Percentiles rank a stretch among this genome's conserved stretches.
Evolutionary conservation across 2,329 filamentous ascomycete genomes (phyloP).

Genomic region (Trichoderma lentiforme): DNA sequence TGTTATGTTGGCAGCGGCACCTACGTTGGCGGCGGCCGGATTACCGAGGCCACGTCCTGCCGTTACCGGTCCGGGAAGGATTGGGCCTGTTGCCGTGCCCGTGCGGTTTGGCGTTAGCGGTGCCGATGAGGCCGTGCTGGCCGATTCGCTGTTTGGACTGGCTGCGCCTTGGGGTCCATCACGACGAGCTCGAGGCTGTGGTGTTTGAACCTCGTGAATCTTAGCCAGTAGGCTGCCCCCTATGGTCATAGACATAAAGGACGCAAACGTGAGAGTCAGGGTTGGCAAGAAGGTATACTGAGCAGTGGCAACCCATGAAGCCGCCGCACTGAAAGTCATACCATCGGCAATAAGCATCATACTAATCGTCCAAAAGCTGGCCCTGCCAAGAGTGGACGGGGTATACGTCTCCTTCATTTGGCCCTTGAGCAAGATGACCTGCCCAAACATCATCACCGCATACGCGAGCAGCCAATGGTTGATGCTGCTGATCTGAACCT

Average conservation of each 20-base stretch:
- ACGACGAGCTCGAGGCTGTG: slow-evolving; percentile 52
- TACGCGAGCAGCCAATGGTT: slow-evolving; percentile 59
- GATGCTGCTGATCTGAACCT: slow-evolving; percentile 54
- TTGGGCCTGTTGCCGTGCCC: slow-evolving; percentile 24
- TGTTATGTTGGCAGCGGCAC: slow-evolving; percentile 44
- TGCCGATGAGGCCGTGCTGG: slow-evolving; percentile 26
- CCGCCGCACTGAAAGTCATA: slow-evolving; percentile 55
- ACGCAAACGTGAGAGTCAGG: slow-evolving; percentile 48
- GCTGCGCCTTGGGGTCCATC: slow-evolving; percentile 29
- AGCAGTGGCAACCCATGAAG: slow-evolving; percentile 54
- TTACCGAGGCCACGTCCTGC: slow-evolving; percentile 26
- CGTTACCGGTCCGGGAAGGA: slow-evolving; percentile 43
- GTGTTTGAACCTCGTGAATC: slow-evolving; percentile 56
- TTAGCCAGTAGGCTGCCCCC: slow-evolving; percentile 57
- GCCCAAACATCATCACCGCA: slow-evolving; percentile 55
- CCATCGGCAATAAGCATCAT: slow-evolving; percentile 63
- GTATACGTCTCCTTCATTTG: slow-evolving; percentile 66
- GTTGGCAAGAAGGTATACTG: slow-evolving; percentile 56
- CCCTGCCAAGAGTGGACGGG: slow-evolving; percentile 62
- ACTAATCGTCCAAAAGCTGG: slow-evolving; percentile 61
- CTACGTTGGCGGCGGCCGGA: slow-evolving; percentile 57
- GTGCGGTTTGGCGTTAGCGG: slow-evolving; percentile 27
- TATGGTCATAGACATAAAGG: slow-evolving; percentile 56
- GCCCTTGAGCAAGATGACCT: slow-evolving; percentile 58
- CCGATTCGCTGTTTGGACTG: slow-evolving; percentile 24